phyloP scores from a whole-genome alignment of 768 basidiomycete genomes.

The Mycena rosella region DNA sequence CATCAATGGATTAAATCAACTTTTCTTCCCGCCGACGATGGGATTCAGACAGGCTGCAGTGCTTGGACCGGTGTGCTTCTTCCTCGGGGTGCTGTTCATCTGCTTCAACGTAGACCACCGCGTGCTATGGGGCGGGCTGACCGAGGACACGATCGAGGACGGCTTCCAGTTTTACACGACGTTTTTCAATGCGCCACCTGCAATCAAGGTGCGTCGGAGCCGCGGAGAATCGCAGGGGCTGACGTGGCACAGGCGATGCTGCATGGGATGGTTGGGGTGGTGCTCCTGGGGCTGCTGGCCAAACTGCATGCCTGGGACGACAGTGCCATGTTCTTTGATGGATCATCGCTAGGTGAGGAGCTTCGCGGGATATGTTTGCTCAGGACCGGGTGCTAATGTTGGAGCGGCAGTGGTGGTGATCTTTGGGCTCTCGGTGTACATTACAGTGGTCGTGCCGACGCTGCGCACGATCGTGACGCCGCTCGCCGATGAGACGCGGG shows the following conservation, averaged over 20 bases:
- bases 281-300: constrained; percentile 77
- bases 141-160: constrained; percentile 75
- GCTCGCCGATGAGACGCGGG: constrained; percentile 64
- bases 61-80: constrained; percentile 88
- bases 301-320: constrained; percentile 93
- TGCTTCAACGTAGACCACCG: constrained; percentile 91
- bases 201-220: constrained; percentile 78
- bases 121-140: constrained; percentile 78
- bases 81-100: constrained; percentile 88
- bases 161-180: constrained; percentile 93
- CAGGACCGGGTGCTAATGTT: not conserved
- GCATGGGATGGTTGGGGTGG: constrained; percentile 87
- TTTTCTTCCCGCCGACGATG: constrained; percentile 59
- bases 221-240: not conserved
- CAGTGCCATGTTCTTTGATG: constrained; percentile 96
- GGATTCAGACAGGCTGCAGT: constrained; percentile 93
- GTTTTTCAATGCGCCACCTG: constrained; percentile 93
- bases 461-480: constrained; percentile 83
- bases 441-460: constrained; percentile 83
- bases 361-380: constrained; percentile 43
- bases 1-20: not conserved
- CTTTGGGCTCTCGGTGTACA: constrained; percentile 83
- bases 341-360: constrained; percentile 81
- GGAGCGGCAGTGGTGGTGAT: constrained; percentile 50
- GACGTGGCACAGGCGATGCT: constrained; percentile 77